Base-by-base conservation (phyloP, 2,329 filamentous ascomycete genomes). In the Penicillium sp. region DNA sequence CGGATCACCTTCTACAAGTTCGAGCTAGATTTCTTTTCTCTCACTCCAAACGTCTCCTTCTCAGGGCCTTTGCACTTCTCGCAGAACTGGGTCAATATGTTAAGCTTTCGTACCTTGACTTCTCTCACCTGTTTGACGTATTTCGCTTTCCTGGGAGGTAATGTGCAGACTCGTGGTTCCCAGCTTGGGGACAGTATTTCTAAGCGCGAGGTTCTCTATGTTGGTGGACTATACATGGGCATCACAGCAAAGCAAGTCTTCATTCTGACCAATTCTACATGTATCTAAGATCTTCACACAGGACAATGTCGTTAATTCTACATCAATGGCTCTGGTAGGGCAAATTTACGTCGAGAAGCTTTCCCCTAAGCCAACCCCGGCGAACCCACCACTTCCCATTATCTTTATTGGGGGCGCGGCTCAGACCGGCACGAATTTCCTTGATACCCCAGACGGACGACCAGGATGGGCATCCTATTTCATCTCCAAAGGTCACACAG, bases 401-500 rank as follows among this genome's bases (percentile, higher is more conserved):
- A 39, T 45, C 26, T 45, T 45, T 13, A 38, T 45, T 31, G 43
- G 34, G 17, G 43, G 43, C 26, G 34, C 34, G 7, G 43, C 43
- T 31, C 43, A 45, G 26, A 45, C 43, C 8, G 43, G 43, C 9
- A 45, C 43, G 26, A 45, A 45, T 39, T 45, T 45, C 26, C 43
- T 45, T 21, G 43, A 45, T 39, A 45, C 43, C 10, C 43, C 43
- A 45, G 43, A 45, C 2, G 43, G 43, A 31, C 43, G 43, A 24
- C 43, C 43, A 39, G 43, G 43, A 39, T 45, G 43, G 43, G 34
- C 43, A 31, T 31, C 43, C 17, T 45, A 45, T 31, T 45, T 45
- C 19, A 38, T 39, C 19, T 45, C 43, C 34, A 45, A 45, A 32
- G 43, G 43, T 13, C 43, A 45, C 34, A 45, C 34, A 24, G 26